Percentiles rank a stretch among this genome's conserved stretches.
These are phyloP conservation scores for Suillus lakei DNA, from an alignment of 768 basidiomycete species.

Conservation along the genomic window DNA sequence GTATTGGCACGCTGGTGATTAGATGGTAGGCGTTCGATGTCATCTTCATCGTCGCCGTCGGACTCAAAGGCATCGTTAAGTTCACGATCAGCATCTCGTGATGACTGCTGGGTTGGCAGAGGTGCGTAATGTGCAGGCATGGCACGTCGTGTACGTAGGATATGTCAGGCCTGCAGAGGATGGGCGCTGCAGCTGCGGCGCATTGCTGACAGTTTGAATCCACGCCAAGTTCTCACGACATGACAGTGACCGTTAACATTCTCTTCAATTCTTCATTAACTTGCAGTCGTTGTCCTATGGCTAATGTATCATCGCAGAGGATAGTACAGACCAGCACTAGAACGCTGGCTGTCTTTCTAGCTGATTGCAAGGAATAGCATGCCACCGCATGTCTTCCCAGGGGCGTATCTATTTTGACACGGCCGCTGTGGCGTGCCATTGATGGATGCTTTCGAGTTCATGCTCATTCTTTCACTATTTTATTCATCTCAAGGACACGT, in stretches of 20 bases:
- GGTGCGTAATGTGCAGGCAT: conserved; percentile 61
- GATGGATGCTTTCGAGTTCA: no score
- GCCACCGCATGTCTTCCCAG: no score
- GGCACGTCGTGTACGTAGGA: background rate
- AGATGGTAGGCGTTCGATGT: conserved; percentile 41
- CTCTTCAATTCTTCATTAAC: background rate
- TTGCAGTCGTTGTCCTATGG: background rate
- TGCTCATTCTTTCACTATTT: no score
- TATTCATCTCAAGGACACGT: no score
- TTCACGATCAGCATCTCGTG: conserved; percentile 56
- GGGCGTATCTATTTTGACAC: no score
- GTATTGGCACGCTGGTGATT: conserved; percentile 26
- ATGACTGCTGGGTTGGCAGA: conserved; percentile 52
- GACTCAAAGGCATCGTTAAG: conserved; percentile 79
- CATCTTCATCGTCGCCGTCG: conserved; percentile 49
- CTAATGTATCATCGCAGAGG: background rate
- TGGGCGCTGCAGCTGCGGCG: background rate
- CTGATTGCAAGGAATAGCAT: no score
- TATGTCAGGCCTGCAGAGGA: background rate
- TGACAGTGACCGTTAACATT: background rate
- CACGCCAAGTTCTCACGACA: conserved; percentile 3
- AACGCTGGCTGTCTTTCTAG: no score
- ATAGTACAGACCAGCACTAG: background rate
- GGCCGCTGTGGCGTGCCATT: no score
- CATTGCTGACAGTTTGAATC: no score